Evolutionary conservation across 208 protist species (phyloP).

Genomic region (Acanthamoeba castellanii): DNA sequence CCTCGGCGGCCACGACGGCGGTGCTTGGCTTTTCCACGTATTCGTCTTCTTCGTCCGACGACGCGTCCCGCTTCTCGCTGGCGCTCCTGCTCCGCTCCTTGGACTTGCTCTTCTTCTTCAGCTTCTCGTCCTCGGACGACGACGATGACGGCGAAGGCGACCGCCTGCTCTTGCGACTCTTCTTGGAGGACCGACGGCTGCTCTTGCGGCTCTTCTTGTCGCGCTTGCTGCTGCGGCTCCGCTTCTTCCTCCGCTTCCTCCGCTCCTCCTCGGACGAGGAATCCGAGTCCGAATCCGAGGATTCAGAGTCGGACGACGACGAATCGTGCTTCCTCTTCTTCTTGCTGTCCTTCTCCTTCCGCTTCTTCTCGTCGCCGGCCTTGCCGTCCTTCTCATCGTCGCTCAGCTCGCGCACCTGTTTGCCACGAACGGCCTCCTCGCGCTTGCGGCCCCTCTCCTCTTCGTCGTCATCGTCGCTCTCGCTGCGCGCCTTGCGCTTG

Average conservation of each 20-base stretch:
- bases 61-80: neutral
- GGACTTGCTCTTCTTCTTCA: too few relatives aligned
- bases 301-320: too few relatives aligned
- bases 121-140: neutral
- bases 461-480: neutral
- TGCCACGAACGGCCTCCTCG: neutral
- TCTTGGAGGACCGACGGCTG: neutral
- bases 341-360: neutral
- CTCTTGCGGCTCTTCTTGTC: neutral
- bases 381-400: neutral
- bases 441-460: neutral
- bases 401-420: neutral
- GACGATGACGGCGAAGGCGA: constrained; percentile 4
- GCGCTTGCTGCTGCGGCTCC: neutral
- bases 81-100: neutral
- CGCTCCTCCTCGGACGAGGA: constrained; percentile 1
- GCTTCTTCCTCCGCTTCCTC: neutral
- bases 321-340: neutral
- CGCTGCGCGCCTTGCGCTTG: neutral
- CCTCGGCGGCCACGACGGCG: neutral
- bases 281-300: neutral
- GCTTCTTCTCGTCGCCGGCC: neutral
- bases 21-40: neutral
- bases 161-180: neutral
- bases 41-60: neutral